These are phyloP conservation scores for Tetracladium setigerum DNA, from an alignment of 495 filamentous ascomycete genomes.

Conservation along the genomic window DNA sequence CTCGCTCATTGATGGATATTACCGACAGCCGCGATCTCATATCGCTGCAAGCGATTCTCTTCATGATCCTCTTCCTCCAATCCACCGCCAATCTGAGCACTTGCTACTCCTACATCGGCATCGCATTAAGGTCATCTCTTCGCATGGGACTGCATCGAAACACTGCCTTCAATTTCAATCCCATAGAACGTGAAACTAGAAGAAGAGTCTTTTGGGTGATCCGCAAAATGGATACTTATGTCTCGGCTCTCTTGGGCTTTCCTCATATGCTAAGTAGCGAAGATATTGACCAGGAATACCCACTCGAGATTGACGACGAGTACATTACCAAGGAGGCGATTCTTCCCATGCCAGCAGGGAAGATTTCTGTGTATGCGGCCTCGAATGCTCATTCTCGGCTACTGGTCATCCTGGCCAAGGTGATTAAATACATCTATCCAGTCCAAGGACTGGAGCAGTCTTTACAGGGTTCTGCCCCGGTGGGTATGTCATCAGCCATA, in stretches of 20 bases:
- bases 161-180: constrained; percentile 63
- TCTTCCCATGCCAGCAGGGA: constrained; percentile 62
- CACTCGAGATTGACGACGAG: constrained; percentile 81
- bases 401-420: constrained; percentile 71
- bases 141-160: constrained; percentile 85
- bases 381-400: constrained; percentile 80
- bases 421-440: constrained; percentile 85
- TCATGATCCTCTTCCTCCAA: constrained; percentile 91
- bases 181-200: constrained; percentile 76
- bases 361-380: constrained; percentile 67
- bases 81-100: constrained; percentile 85
- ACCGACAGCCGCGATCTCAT: constrained; percentile 84
- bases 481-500: constrained; percentile 77
- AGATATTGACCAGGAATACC: constrained; percentile 87
- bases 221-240: constrained; percentile 90
- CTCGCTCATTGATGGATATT: constrained; percentile 71
- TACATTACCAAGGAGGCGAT: constrained; percentile 78
- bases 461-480: constrained; percentile 29
- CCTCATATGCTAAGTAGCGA: constrained; percentile 79
- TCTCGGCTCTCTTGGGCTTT: constrained; percentile 80
- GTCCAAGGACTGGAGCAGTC: constrained; percentile 64
- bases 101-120: constrained; percentile 89
- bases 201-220: constrained; percentile 87
- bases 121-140: constrained; percentile 77
- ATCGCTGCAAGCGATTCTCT: constrained; percentile 79